Conservation (phyloP, 352 stramenopile species). For the Globisporangium iwayamae region DNA sequence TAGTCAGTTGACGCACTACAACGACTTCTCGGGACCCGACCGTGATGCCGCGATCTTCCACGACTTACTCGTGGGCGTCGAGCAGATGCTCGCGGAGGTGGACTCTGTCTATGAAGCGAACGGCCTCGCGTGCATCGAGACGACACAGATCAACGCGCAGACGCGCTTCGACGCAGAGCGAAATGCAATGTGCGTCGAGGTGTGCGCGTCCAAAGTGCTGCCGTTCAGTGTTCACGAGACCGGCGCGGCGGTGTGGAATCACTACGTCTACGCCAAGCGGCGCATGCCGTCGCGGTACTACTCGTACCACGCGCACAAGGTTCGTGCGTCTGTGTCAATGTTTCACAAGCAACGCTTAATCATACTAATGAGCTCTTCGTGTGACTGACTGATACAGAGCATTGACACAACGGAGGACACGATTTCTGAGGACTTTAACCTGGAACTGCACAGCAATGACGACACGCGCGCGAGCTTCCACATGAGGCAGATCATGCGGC, state of each 20-base stretch:
- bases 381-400: background rate
- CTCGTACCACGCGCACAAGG: slow-evolving; percentile 24
- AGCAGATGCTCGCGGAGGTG: slow-evolving; percentile 22
- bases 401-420: slow-evolving; percentile 5
- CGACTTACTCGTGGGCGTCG: slow-evolving; percentile 19
- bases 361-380: too few relatives aligned
- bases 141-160: slow-evolving; percentile 24
- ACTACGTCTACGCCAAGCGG: slow-evolving; percentile 26
- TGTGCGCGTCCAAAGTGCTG: slow-evolving; percentile 30
- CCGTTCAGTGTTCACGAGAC: slow-evolving; percentile 28
- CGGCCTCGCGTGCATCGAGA: slow-evolving; percentile 22
- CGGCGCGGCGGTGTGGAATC: slow-evolving; percentile 34
- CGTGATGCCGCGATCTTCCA: slow-evolving; percentile 14
- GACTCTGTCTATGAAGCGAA: slow-evolving; percentile 22
- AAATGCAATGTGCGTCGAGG: slow-evolving; percentile 16
- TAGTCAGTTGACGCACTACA: background rate
- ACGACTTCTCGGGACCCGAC: too few relatives aligned
- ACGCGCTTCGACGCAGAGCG: slow-evolving; percentile 23
- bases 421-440: slow-evolving; percentile 1
- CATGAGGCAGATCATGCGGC: slow-evolving; percentile 30
- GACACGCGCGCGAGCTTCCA: slow-evolving; percentile 36
- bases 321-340: background rate
- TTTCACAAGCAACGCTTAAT: too few relatives aligned
- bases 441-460: slow-evolving; percentile 31
- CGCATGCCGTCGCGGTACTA: slow-evolving; percentile 29